These are phyloP conservation scores for Fusarium sp. DNA, from an alignment of 2,329 filamentous ascomycete genomes.

Conservation along the genomic window DNA sequence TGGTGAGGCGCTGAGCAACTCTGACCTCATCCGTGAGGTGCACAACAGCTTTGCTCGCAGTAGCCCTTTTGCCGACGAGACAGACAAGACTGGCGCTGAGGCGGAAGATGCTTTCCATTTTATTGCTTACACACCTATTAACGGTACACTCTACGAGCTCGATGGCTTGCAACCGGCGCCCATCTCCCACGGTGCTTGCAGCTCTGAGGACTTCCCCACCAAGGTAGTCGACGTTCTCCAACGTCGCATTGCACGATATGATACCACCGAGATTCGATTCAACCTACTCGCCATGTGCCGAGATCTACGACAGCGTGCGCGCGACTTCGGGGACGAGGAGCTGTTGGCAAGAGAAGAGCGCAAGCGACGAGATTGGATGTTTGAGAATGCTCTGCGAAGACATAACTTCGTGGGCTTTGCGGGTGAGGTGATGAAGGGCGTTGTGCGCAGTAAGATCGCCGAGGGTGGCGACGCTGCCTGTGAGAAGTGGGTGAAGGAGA, in stretches of 20 bases:
- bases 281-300: slow-evolving; percentile 93
- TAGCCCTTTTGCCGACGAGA: slow-evolving; percentile 94
- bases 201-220: slow-evolving; percentile 74
- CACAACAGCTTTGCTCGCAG: slow-evolving; percentile 92
- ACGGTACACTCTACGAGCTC: slow-evolving; percentile 87
- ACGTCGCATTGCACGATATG: slow-evolving; percentile 84
- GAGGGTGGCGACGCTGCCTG: slow-evolving; percentile 73
- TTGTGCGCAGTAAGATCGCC: slow-evolving; percentile 77
- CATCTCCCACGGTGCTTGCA: slow-evolving; percentile 85
- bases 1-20: slow-evolving; percentile 69
- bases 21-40: slow-evolving; percentile 75
- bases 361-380: slow-evolving; percentile 88
- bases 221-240: slow-evolving; percentile 89
- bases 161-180: slow-evolving; percentile 94
- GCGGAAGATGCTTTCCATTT: slow-evolving; percentile 97
- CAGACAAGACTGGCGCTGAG: slow-evolving; percentile 66
- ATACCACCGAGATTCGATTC: slow-evolving; percentile 88
- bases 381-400: slow-evolving; percentile 90
- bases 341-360: slow-evolving; percentile 80
- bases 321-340: slow-evolving; percentile 84
- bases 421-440: slow-evolving; percentile 87
- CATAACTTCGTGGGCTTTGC: slow-evolving; percentile 98
- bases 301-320: slow-evolving; percentile 80
- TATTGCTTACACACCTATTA: slow-evolving; percentile 88
- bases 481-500: slow-evolving; percentile 76